Base-by-base conservation (phyloP, 495 filamentous ascomycete genomes). In the Penicillium coprophilum region DNA sequence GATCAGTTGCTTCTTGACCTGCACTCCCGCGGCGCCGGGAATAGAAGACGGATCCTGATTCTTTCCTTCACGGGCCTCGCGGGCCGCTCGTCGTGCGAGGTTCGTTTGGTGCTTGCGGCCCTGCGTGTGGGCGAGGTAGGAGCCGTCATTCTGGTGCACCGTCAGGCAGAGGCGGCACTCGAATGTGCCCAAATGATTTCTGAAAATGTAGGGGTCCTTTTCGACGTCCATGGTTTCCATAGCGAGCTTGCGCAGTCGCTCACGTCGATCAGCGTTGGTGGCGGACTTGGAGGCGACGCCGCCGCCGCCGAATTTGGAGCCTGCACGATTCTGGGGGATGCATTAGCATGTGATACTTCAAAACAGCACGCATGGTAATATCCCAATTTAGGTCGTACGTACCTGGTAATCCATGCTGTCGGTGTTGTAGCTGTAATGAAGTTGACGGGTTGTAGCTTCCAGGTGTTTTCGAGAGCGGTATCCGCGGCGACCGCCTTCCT, bases 201-300 rank as follows among this genome's bases (percentile, higher is more conserved):
- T 96, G 88, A 99, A 97, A 83, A 99, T 96, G 81, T 97, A 99
- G 0, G 94, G 94, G 77, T 99, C 94, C 76, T 97, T 97, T 70
- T 97, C 95, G 44, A 99, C 87, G 74, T 99, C 95, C 80, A 99
- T 99, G 19, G 90, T 91, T 77, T 99, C 94, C 60, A 99, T 89
- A 12, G 94, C 94, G 65, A 99, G 91, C 77, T 96, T 96, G 70
- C 94, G 93, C 20, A 97, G 87, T 51, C 95, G 92, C 73, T 97
- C 95, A 62, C 94, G 90, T 38, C 94, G 89, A 80, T 99, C 94
- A 50, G 95, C 92, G 71, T 97, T 99, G 43, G 91, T 93, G 53
- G 90, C 87, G 66, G 86, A 91, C 71, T 92, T 86, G 7, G 92
- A 96, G 66, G 94, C 94, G 55, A 97, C 91, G 70, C 94, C 94